phyloP scores from a whole-genome alignment of 768 basidiomycete genomes.

The Mycena indigotica region DNA sequence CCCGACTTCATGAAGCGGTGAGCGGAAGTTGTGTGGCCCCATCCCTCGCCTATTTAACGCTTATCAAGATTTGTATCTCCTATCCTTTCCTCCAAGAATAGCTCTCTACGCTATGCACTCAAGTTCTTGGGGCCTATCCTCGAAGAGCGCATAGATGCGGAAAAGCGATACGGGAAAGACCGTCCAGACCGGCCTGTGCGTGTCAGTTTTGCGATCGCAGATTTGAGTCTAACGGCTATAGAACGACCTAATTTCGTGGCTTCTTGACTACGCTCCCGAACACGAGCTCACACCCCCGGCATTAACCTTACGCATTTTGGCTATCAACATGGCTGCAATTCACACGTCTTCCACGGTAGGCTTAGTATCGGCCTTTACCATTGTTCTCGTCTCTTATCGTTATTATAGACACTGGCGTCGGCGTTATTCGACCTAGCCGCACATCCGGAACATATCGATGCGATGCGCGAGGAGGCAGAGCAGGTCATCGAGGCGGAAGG shows the following conservation, averaged over 20 bases:
- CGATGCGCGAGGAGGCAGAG: slow-evolving; percentile 30
- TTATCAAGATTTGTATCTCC: slow-evolving; percentile 35
- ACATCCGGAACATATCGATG: slow-evolving; percentile 24
- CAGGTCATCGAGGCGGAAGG: slow-evolving; percentile 28
- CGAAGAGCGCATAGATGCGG: slow-evolving; percentile 31
- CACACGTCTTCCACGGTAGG: slow-evolving; percentile 38
- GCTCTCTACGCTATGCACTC: slow-evolving; percentile 10
- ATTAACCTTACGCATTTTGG: slow-evolving; percentile 25
- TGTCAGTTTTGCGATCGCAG: slow-evolving; percentile 17
- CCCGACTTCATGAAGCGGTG: slow-evolving; percentile 37
- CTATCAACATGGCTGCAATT: slow-evolving; percentile 34
- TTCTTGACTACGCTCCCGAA: slow-evolving; percentile 27
- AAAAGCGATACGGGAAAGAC: slow-evolving; percentile 30
- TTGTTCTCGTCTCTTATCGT: slow-evolving; percentile 27
- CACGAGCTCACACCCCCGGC: slow-evolving; percentile 12
- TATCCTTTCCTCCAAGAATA: background rate
- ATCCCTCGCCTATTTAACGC: slow-evolving; percentile 14
- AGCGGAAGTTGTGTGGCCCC: slow-evolving; percentile 7
- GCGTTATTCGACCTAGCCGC: slow-evolving; percentile 24
- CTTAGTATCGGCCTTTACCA: background rate
- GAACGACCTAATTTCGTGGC: slow-evolving; percentile 35
- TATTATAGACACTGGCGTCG: slow-evolving; percentile 26
- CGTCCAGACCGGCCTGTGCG: slow-evolving; percentile 32
- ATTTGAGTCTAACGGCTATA: slow-evolving; percentile 12
- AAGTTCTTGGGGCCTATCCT: slow-evolving; percentile 33